These are phyloP conservation scores for Lasiosphaeriaceae sp. DNA, from an alignment of 495 filamentous ascomycete genomes.

Conservation along the genomic window DNA sequence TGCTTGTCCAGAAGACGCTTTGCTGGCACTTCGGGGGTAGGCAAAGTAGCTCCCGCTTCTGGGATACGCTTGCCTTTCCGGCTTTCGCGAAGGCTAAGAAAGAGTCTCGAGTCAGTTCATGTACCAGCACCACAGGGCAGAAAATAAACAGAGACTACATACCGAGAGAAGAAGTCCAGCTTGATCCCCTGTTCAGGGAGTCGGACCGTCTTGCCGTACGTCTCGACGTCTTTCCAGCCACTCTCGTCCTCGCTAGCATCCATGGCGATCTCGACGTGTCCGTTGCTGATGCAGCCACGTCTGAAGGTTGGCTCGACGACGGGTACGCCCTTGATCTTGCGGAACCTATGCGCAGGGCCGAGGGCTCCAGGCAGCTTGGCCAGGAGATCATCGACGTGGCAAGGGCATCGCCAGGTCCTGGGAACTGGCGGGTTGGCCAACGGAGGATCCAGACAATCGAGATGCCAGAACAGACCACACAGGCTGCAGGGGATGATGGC, in stretches of 20 bases:
- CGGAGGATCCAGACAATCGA: constrained; percentile 88
- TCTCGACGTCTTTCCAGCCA: constrained; percentile 38
- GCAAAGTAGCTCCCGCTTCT: constrained; percentile 11
- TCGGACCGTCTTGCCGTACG: constrained; percentile 60
- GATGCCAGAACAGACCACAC: constrained; percentile 78
- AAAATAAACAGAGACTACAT: constrained; percentile 21
- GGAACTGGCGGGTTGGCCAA: constrained; percentile 68
- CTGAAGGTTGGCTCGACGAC: constrained; percentile 43
- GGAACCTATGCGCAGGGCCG: constrained; percentile 46
- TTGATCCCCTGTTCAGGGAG: constrained; percentile 72
- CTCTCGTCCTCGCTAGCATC: constrained; percentile 49
- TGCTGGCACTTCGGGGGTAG: not conserved
- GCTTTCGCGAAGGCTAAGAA: constrained; percentile 29
- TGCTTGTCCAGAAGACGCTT: constrained; percentile 12
- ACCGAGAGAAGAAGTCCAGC: constrained; percentile 65
- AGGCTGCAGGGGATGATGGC: constrained; percentile 78
- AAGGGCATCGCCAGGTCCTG: constrained; percentile 82
- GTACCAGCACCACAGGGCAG: not conserved
- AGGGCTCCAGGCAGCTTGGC: constrained; percentile 34
- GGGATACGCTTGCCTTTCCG: constrained; percentile 27
- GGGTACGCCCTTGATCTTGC: constrained; percentile 49
- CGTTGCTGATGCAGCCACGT: constrained; percentile 68
- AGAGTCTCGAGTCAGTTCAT: constrained; percentile 13
- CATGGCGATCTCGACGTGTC: constrained; percentile 71
- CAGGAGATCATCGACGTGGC: constrained; percentile 65